Base-by-base conservation (phyloP, 352 stramenopile species). In the Phytophthora cactorum region DNA sequence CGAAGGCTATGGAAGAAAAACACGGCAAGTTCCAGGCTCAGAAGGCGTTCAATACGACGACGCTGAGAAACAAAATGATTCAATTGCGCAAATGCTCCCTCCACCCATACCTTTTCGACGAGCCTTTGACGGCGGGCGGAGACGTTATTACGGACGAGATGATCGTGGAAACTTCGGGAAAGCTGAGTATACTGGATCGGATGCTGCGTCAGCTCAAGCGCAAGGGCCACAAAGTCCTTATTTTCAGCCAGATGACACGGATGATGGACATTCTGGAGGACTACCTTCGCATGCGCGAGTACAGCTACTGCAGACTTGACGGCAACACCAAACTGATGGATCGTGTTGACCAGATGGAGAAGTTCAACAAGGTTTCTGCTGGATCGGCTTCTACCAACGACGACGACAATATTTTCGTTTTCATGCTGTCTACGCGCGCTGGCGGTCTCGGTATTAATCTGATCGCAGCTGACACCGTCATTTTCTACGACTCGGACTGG, bases 191-290 rank as follows among this genome's bases (percentile, higher is more conserved):
- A 11, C 77, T 99, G 28, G 98, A 99, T 72, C 98, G 98, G 63
- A 95, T 99, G 67, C 89, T 99, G 4, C 83, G 85, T 4, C 80
- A 92, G 43, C 86, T 99, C 25, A 97, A 98, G 70, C 82, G 84
- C 46, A 91, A 98, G 54, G 96, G 97, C 12, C 97, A 99, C 74
- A 95, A 98, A 46, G 95, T 99, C 45, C 83, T 99, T 4, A 94
- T 99, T 49, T 99, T 99, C 77, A 98, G 89, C 27, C 98, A 99
- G 76, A 96, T 98, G 88, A 98, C 97, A 67, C 93, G 95, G 17
- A 97, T 99, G 85, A 82, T 99, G 5, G 97, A 99, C 76, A 99
- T 99, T 70, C 62, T 99, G 36, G 94, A 99, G 68, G 98, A 99
- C 78, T 99, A 96, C 63, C 66, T 98, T 49, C 45, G 63, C 22